Conservation (phyloP, 1,284 basidiomycete species). For the Rugiboletus extremiorientalis region DNA sequence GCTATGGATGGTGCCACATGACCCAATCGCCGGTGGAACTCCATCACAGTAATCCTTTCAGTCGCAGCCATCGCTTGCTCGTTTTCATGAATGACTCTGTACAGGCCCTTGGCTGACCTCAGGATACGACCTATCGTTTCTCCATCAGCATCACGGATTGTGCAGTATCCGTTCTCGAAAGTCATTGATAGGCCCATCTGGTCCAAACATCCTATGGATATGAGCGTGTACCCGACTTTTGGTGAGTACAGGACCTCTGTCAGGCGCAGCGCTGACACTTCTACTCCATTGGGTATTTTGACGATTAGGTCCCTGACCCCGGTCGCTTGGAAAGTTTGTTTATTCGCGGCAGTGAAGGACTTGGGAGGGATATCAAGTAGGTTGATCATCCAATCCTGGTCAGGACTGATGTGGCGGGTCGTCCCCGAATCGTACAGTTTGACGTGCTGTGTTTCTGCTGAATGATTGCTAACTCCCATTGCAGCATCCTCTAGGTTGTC, state of each 20-base stretch:
- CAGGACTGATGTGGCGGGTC: conserved; percentile 39
- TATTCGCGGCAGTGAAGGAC: too few relatives aligned
- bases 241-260: too few relatives aligned
- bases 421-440: conserved; percentile 42
- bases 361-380: too few relatives aligned
- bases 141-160: not conserved
- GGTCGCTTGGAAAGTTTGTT: too few relatives aligned
- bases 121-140: not conserved
- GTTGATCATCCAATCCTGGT: too few relatives aligned
- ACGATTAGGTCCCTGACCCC: too few relatives aligned
- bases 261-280: too few relatives aligned
- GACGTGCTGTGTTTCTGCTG: not conserved
- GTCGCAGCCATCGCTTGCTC: not conserved
- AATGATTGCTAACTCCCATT: not conserved
- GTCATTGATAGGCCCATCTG: not conserved
- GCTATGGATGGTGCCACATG: not conserved
- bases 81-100: too few relatives aligned
- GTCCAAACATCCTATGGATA: not conserved
- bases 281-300: too few relatives aligned
- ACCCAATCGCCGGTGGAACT: not conserved
- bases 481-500: not conserved
- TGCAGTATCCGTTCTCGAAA: not conserved
- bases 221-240: too few relatives aligned
- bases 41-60: not conserved
- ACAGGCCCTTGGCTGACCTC: not conserved